These are phyloP conservation scores for Somion occarium DNA, from an alignment of 1,284 basidiomycete species.

Conservation along the genomic window DNA sequence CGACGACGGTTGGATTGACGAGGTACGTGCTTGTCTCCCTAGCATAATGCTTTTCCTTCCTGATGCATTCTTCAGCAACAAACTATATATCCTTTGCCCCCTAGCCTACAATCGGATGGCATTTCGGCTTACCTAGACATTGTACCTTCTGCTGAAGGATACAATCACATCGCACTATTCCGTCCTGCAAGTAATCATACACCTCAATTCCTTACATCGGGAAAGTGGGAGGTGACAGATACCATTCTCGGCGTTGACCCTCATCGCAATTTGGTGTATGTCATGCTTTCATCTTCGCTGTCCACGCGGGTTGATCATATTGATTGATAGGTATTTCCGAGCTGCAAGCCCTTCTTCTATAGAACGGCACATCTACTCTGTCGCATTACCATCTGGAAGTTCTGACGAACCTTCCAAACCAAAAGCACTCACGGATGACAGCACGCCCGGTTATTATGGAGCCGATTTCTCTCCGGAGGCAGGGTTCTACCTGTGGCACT, in stretches of 20 bases:
- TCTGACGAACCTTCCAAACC: constrained; percentile 33
- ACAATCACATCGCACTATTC: constrained; percentile 88
- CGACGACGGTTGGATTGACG: constrained; percentile 92
- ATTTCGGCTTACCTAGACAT: constrained; percentile 80
- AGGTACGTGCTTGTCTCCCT: constrained; percentile 36
- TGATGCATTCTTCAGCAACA: constrained; percentile 42
- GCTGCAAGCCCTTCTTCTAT: constrained; percentile 81
- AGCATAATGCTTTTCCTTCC: constrained; percentile 3
- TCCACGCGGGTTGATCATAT: not conserved
- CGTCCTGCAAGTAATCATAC: constrained; percentile 62
- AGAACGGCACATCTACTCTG: constrained; percentile 81
- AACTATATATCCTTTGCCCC: constrained; percentile 54
- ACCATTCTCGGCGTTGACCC: constrained; percentile 72
- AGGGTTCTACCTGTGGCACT: constrained; percentile 81
- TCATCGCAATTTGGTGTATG: constrained; percentile 68
- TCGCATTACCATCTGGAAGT: constrained; percentile 50
- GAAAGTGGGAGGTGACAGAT: constrained; percentile 86
- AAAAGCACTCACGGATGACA: constrained; percentile 63
- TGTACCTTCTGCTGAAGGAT: constrained; percentile 75
- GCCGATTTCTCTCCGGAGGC: constrained; percentile 78
- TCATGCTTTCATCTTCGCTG: constrained; percentile 14
- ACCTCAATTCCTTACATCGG: constrained; percentile 81
- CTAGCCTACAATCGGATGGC: constrained; percentile 36
- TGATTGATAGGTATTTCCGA: constrained; percentile 70
- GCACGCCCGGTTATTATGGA: constrained; percentile 57